Base-by-base conservation (phyloP, 495 filamentous ascomycete species). In the Neurospora sp. region DNA sequence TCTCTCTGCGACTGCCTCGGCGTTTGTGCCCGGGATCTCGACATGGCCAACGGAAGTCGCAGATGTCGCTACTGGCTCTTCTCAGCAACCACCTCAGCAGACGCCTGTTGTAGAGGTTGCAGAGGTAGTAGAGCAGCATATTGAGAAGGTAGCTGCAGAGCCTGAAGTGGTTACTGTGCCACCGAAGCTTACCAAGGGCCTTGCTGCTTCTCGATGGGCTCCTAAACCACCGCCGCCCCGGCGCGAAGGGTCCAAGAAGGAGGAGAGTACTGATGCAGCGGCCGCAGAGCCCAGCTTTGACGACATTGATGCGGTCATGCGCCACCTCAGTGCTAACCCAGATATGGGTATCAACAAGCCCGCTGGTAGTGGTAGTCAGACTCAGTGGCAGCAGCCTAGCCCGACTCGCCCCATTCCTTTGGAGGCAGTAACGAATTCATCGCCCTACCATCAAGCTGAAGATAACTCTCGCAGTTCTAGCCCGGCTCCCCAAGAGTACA, bases 301-400 rank as follows among this genome's bases (percentile, higher is more conserved):
- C 71, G 93, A 96, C 78, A 90, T 96, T 74, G 93, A 97, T 80
- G 92, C 89, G 37, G 85, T 97, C 70, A 96, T 97, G 92, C 89
- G 90, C 20, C 91, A 93, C 68, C 85, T 97, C 70, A 91, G 94
- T 77, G 85, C 88, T 66, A 87, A 91, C 72, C 90, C 91, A 0
- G 88, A 91, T 72, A 85, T 91, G 78, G 91, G 92, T 10, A 87
- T 94, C 72, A 91, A 92, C 76, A 85, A 88, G 78, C 80, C 86
- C 46, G 79, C 83, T 72, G 87, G 87, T 27, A 81, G 82, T 27
- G 70, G 74, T 22, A 83, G 85, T 27, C 73, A 76, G 31, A 83
- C 85, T 3, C 80, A 82, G 20, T 84, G 84, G 79, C 79, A 79
- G 38, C 83, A 85, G 68, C 78, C 80, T 8, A 85, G 82, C 72